Percentiles rank a stretch among this genome's conserved stretches.
Conservation (phyloP, 306 rosid genomes). For the Trifolium fragiferum region DNA sequence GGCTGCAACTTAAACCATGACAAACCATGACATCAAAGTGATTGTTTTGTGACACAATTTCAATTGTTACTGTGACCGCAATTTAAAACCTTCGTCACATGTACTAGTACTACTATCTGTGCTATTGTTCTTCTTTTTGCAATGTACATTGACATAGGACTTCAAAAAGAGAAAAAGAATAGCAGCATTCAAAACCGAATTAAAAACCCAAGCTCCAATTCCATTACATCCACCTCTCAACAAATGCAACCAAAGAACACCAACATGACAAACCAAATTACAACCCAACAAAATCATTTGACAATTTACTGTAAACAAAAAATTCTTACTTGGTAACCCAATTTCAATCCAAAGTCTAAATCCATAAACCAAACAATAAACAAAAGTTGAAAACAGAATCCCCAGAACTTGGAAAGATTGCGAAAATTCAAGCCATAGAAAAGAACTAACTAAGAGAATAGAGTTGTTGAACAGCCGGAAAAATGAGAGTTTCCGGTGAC, state of each 20-base stretch:
- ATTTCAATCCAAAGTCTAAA: conserved; percentile 59
- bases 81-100: not conserved
- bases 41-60: not conserved
- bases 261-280: conserved; percentile 64
- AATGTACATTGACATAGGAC: conserved; percentile 42
- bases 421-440: conserved; percentile 73
- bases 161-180: conserved; percentile 57
- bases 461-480: conserved; percentile 60
- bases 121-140: not conserved
- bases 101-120: not conserved
- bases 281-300: conserved; percentile 53
- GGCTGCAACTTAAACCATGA: not conserved
- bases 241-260: conserved; percentile 61
- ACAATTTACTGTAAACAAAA: conserved; percentile 51
- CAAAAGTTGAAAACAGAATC: conserved; percentile 52
- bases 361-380: conserved; percentile 54
- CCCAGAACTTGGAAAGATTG: conserved; percentile 66
- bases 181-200: conserved; percentile 60
- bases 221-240: conserved; percentile 80
- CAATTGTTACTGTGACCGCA: not conserved
- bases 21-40: not conserved
- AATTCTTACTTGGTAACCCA: conserved; percentile 51
- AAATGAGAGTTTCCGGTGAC: conserved; percentile 50
- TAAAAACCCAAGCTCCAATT: conserved; percentile 70
- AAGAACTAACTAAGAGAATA: conserved; percentile 53